phyloP scores from a whole-genome alignment of 352 stramenopile genomes.

The Globisporangium nagaii region DNA sequence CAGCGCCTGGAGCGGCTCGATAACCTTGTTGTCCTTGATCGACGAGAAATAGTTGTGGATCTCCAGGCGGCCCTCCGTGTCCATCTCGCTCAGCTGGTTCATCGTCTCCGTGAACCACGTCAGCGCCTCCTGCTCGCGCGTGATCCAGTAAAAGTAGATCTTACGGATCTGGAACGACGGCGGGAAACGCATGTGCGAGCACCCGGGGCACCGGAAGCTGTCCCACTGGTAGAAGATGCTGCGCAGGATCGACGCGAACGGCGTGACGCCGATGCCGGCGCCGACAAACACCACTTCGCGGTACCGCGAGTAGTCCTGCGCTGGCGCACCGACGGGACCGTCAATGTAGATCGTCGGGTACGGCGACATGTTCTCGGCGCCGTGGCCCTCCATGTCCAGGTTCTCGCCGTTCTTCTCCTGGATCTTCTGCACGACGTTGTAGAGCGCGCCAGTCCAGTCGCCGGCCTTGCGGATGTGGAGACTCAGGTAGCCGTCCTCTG shows the following conservation, averaged over 20 bases:
- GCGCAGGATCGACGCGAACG: constrained; percentile 63
- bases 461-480: constrained; percentile 65
- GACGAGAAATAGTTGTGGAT: constrained; percentile 85
- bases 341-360: constrained; percentile 58
- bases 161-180: constrained; percentile 64
- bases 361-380: constrained; percentile 17
- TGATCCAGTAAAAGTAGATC: constrained; percentile 87
- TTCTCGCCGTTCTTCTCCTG: constrained; percentile 16
- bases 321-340: constrained; percentile 47
- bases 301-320: constrained; percentile 60
- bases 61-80: constrained; percentile 67
- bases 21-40: constrained; percentile 48
- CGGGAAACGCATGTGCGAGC: constrained; percentile 50
- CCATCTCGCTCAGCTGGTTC: constrained; percentile 70
- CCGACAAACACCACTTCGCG: constrained; percentile 61
- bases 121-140: constrained; percentile 61
- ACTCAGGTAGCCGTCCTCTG: constrained; percentile 58
- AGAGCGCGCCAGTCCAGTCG: constrained; percentile 61
- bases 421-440: constrained; percentile 38
- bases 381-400: constrained; percentile 25
- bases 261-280: constrained; percentile 66
- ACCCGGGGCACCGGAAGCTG: constrained; percentile 46
- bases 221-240: constrained; percentile 70
- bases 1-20: constrained; percentile 55
- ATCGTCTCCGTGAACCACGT: constrained; percentile 81